Base-by-base conservation (phyloP, 1,139 yeast genomes). In the Pneumocystis sp. region DNA sequence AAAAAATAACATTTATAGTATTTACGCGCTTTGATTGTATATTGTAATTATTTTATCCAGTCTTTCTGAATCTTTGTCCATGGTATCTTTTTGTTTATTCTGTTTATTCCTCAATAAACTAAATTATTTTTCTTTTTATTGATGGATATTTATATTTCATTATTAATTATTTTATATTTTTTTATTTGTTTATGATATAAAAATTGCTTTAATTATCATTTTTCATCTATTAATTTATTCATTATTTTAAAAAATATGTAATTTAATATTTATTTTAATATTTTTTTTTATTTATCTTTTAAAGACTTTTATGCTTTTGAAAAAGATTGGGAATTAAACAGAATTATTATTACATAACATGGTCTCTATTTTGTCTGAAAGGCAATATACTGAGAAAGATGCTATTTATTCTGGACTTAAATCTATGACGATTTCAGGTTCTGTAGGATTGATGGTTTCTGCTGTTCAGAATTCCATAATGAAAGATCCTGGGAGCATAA, bases 21-120 rank as follows among this genome's bases (percentile, higher is more conserved):
- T 79, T 80, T 69, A 75, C 82, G 1, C 76, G 80, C 68, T 78
- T 80, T 79, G 83, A 80, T 70, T 76, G 81, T 66, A 72, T 80
- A 56, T 72, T 80, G 69, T 79, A 71, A 69, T 45, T 34, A 63
- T 15, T 21, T 7, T 37, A n/a, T 29, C n/a, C 34, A 17, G 17
- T 40, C 25, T 42, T 64, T n/a, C n/a, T 35, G 19, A 15, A 1
- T 37, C 15, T 40, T 31, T 31, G 34, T 31, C 34, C 5, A 31
- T 31, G 5, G 5, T 40, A 15, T 15, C 5, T 5, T 64, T 25
- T 12, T 61, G 12, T 40, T 19, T 17, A 17, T 37, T 37, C 37
- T 19, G 31, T 61, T 44, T 19, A 44, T 10, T 44, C 4, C 19
- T 44, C 6, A 50, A 50, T 25, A 25, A 25, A 10, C 21, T 29